Conservation (phyloP, 2,329 filamentous ascomycete species). For the Cercospora beticola region DNA sequence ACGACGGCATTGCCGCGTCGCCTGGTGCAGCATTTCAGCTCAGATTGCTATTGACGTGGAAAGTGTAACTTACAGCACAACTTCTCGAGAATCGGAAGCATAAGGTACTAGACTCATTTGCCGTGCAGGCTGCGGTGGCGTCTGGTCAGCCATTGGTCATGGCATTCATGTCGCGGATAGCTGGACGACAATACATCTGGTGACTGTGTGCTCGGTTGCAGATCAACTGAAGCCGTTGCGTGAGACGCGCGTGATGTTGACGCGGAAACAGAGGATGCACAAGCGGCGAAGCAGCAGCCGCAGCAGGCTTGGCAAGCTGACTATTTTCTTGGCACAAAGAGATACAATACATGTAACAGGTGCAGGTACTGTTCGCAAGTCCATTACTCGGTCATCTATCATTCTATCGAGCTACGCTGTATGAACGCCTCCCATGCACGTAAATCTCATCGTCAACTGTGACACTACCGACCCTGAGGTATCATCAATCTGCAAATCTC, state of each 20-base stretch:
- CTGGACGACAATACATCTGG: neutral
- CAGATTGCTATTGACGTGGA: neutral
- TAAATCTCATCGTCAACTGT: neutral
- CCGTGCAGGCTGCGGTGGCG: conserved; percentile 32
- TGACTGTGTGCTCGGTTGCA: neutral
- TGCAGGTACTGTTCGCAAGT: neutral
- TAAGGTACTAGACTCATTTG: conserved; percentile 75
- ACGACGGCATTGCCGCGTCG: conserved; percentile 92
- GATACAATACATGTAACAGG: neutral
- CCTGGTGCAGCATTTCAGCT: conserved; percentile 49
- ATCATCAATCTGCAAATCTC: conserved; percentile 2
- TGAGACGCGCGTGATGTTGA: conserved; percentile 2
- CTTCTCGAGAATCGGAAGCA: conserved; percentile 68
- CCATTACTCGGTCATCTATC: conserved; percentile 1
- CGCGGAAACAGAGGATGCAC: neutral
- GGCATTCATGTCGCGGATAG: conserved; percentile 2
- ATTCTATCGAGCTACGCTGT: conserved; percentile 3
- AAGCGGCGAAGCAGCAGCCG: neutral
- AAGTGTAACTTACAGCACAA: conserved; percentile 67
- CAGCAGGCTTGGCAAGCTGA: neutral
- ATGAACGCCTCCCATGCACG: conserved; percentile 9
- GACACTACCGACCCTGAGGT: neutral
- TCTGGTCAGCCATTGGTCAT: conserved; percentile 35
- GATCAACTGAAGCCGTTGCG: neutral
- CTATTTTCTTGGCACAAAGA: neutral